Base-by-base conservation (phyloP, 176 grass and related monocot species). In the Avena atlantica region DNA sequence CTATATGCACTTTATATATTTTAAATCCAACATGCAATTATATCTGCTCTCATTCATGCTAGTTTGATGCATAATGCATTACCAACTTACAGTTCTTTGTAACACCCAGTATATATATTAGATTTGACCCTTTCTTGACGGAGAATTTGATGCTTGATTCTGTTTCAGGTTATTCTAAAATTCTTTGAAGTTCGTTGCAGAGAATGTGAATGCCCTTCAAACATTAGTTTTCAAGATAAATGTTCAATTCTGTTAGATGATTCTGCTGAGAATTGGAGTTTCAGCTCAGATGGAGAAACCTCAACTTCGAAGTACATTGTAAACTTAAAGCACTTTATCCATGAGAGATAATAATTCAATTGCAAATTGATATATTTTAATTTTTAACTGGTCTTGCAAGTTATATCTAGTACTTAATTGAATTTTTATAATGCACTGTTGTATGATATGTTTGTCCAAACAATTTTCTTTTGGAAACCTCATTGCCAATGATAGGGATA, bases 241-340 rank as follows among this genome's bases (percentile, higher is more conserved):
- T 98, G 93, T 48, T 90, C 79, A 47, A 80, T 86, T 85, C 90
- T 98, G 81, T 82, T 98, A 58, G 86, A 86, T 71, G 93, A 98
- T 90, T 89, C 88, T 78, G 66, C 86, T 80, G 90, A 92, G 71
- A 94, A 88, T 63, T 98, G 96, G 96, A 95, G 83, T 84, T 98
- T 94, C 81, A 88, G 70, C 74, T 84, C 81, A 79, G 92, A 98
- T 80, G 86, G 86, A 57, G 92, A 87, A 89, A 90, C 93, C 81
- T 92, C 93, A 83, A 91, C 93, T 84, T 91, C 84, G 80, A 98
- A 98, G 90, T 98, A 98, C 93, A 98, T 95, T 95, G 96, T 98
- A 98, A 95, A 88, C 78, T 90, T 84, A 89, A 83, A 80, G 15
- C 72, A 86, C 87, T 92, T 81, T 83, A 62, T 91, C 78, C 23